A percentile compares a stretch with the other conserved stretches of the same genome.
These are phyloP conservation scores for Xylaria polymorpha DNA, from an alignment of 2,329 filamentous ascomycete genomes.

Conservation along the genomic window DNA sequence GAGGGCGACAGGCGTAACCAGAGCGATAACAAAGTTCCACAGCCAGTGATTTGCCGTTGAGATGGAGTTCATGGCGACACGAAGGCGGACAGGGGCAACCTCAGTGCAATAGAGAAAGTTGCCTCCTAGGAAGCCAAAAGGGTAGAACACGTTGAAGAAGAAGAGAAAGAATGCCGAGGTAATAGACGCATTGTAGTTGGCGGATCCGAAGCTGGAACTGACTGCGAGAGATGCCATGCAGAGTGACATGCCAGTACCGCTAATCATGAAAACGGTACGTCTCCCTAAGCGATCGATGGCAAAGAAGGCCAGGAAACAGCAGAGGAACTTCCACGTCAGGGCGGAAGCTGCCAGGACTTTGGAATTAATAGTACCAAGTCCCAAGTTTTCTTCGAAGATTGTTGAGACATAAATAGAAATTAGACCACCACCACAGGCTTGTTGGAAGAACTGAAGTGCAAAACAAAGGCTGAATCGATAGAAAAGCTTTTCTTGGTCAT, in stretches of 20 bases:
- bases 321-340: conserved; percentile 65
- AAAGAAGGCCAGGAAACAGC: conserved; percentile 59
- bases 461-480: conserved; percentile 64
- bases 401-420: conserved; percentile 60
- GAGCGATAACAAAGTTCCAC: conserved; percentile 69
- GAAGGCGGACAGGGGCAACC: conserved; percentile 62
- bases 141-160: conserved; percentile 64
- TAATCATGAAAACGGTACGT: conserved; percentile 63
- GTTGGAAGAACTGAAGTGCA: conserved; percentile 62
- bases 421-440: conserved; percentile 62
- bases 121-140: conserved; percentile 63
- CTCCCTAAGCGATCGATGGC: conserved; percentile 64
- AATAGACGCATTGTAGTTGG: conserved; percentile 60
- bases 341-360: conserved; percentile 60
- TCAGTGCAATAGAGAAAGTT: conserved; percentile 70
- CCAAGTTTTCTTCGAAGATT: conserved; percentile 56
- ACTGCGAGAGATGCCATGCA: conserved; percentile 67
- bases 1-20: conserved; percentile 70
- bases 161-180: conserved; percentile 62
- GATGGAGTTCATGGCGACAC: conserved; percentile 68
- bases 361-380: conserved; percentile 52
- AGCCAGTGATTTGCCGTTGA: conserved; percentile 62
- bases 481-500: conserved; percentile 61
- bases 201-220: conserved; percentile 60
- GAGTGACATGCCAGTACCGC: conserved; percentile 62